Conservation (phyloP, 2,329 filamentous ascomycete species). For the Neonectria sp. region DNA sequence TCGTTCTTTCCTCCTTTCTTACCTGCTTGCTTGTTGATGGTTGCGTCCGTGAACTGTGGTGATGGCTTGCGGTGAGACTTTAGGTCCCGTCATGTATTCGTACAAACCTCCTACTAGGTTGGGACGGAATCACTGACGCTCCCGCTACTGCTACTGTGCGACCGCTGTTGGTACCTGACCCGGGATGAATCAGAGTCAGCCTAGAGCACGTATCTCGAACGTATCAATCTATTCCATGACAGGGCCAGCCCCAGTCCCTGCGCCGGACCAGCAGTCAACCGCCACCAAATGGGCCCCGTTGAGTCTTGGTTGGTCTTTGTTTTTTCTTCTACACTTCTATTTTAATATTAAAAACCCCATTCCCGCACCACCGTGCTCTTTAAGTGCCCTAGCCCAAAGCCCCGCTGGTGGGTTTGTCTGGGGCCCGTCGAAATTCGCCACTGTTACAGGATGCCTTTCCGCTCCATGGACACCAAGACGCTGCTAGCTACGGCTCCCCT, state of each 20-base stretch:
- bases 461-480: constrained; percentile 21
- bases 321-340: constrained; percentile 29
- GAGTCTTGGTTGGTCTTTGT: constrained; percentile 40
- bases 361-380: constrained; percentile 35
- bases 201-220: constrained; percentile 29
- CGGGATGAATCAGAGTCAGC: constrained; percentile 23
- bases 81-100: background rate
- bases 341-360: constrained; percentile 28
- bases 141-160: constrained; percentile 1
- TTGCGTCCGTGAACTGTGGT: background rate
- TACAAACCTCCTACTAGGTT: background rate
- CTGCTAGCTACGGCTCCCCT: constrained; percentile 26
- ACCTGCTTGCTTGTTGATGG: constrained; percentile 12
- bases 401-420: constrained; percentile 29
- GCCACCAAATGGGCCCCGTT: constrained; percentile 44
- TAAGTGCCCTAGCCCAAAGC: constrained; percentile 22
- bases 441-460: constrained; percentile 27
- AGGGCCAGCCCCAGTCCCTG: constrained; percentile 13
- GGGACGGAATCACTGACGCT: background rate
- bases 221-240: constrained; percentile 17
- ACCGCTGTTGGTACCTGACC: constrained; percentile 15
- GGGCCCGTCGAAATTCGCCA: constrained; percentile 37
- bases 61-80: constrained; percentile 16
- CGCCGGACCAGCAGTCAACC: constrained; percentile 33
- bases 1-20: background rate